A percentile compares a stretch with the other conserved stretches of the same genome.
Conservation (phyloP, 2,329 filamentous ascomycete genomes). For the Alternaria panax region DNA sequence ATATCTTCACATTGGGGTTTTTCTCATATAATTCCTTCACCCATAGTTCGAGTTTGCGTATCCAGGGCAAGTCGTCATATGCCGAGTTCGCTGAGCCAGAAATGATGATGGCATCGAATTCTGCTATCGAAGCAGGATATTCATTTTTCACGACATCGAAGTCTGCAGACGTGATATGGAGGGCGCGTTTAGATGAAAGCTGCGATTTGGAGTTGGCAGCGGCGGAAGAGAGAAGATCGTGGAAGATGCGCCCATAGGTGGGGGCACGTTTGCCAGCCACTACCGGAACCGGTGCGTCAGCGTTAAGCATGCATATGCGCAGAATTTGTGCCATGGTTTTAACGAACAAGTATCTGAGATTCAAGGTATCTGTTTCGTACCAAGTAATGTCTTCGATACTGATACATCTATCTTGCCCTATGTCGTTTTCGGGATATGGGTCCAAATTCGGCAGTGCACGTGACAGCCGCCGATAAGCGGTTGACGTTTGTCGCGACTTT, state of each 20-base stretch:
- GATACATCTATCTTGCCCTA: not conserved
- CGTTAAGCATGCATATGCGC: slow-evolving; percentile 40
- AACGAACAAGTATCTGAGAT: not conserved
- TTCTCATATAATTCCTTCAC: slow-evolving; percentile 42
- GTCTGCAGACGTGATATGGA: slow-evolving; percentile 37
- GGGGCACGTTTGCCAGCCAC: slow-evolving; percentile 25
- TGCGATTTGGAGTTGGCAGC: slow-evolving; percentile 7
- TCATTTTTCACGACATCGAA: slow-evolving; percentile 49
- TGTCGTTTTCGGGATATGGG: not conserved
- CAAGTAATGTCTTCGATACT: not conserved
- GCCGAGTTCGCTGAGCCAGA: slow-evolving; percentile 49
- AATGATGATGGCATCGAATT: slow-evolving; percentile 51
- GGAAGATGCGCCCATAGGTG: slow-evolving; percentile 44
- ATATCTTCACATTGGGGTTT: slow-evolving; percentile 47
- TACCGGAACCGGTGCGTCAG: slow-evolving; percentile 38
- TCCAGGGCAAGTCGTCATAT: slow-evolving; percentile 41
- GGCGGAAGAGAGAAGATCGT: slow-evolving; percentile 31
- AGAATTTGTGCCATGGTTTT: slow-evolving; percentile 8
- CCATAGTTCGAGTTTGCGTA: slow-evolving; percentile 38
- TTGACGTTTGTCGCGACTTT: not conserved
- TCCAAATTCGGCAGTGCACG: slow-evolving; percentile 8
- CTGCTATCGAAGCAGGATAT: slow-evolving; percentile 42
- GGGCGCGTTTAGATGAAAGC: accelerated
- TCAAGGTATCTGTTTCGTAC: not conserved
- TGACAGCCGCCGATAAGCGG: slow-evolving; percentile 18